These are phyloP conservation scores for Macrophomina pseudophaseolina DNA, from an alignment of 2,329 filamentous ascomycete genomes.

Conservation along the genomic window DNA sequence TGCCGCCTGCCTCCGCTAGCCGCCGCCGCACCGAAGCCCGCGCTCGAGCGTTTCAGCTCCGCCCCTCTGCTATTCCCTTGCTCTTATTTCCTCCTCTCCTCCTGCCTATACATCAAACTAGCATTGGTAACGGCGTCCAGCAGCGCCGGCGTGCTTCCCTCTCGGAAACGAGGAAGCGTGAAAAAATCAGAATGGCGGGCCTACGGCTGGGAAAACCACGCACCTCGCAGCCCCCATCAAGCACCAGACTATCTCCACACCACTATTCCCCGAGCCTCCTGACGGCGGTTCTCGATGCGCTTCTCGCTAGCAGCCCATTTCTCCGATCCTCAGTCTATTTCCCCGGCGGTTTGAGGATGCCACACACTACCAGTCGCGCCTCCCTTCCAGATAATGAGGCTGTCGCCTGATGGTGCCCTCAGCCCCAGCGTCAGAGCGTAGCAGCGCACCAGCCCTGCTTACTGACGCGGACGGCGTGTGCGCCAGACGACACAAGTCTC, in stretches of 20 bases:
- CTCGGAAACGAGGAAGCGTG: neutral
- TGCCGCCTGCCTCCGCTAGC: neutral
- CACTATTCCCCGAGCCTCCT: slow-evolving; percentile 7
- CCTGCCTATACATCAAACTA: neutral
- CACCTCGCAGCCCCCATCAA: too few relatives aligned
- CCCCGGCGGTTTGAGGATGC: neutral
- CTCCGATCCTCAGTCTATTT: neutral
- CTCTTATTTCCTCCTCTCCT: neutral
- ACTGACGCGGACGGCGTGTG: neutral
- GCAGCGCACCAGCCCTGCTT: neutral
- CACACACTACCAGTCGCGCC: neutral
- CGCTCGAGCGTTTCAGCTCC: slow-evolving; percentile 4
- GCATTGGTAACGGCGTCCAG: neutral
- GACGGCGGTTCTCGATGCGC: neutral
- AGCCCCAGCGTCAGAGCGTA: neutral
- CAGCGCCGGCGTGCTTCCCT: neutral
- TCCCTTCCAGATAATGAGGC: neutral
- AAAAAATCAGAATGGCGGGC: neutral
- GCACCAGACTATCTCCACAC: neutral
- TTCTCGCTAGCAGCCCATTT: neutral
- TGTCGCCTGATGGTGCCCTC: neutral
- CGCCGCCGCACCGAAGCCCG: neutral
- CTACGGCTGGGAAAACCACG: neutral
- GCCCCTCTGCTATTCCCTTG: neutral
- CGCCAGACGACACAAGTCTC: neutral